Evolutionary conservation across 1,139 yeast genomes (phyloP).

Genomic region (Taphrina communis): DNA sequence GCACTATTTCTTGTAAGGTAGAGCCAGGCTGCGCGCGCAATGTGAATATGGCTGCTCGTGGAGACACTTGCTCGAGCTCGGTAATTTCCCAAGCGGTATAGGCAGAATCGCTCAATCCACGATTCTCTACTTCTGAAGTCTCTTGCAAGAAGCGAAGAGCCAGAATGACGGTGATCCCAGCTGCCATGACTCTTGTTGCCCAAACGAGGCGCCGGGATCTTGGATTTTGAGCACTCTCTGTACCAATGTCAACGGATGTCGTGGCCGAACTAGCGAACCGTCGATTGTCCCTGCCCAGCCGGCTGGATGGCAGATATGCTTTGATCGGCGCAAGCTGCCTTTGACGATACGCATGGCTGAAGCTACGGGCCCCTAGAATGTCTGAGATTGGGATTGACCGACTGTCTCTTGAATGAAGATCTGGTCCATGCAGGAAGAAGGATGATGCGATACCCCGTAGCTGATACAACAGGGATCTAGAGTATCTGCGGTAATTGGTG

Average conservation of each 20-base stretch:
- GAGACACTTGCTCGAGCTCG: conserved; percentile 10
- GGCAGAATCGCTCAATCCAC: neutral
- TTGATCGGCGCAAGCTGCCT: conserved; percentile 12
- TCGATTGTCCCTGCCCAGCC: neutral
- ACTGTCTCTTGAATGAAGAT: neutral
- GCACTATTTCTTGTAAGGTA: neutral
- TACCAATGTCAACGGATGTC: neutral
- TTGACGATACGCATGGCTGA: conserved; percentile 11
- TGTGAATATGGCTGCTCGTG: conserved; percentile 14
- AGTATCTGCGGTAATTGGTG: conserved; percentile 19
- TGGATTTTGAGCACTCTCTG: neutral
- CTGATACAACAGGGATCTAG: neutral
- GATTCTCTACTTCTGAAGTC: neutral
- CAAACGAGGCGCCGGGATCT: neutral
- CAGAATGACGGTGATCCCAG: conserved; percentile 17
- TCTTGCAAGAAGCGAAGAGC: conserved; percentile 1
- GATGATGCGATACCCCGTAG: neutral
- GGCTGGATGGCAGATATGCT: conserved; percentile 9
- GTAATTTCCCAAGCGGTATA: neutral
- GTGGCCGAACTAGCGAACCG: conserved; percentile 7
- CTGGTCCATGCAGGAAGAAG: neutral
- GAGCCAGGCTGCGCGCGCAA: neutral
- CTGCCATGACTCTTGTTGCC: conserved; percentile 6
- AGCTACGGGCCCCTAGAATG: neutral
- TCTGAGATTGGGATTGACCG: conserved; percentile 6